These are phyloP conservation scores for Diaporthe eres DNA, from an alignment of 2,329 filamentous ascomycete genomes.

Conservation along the genomic window DNA sequence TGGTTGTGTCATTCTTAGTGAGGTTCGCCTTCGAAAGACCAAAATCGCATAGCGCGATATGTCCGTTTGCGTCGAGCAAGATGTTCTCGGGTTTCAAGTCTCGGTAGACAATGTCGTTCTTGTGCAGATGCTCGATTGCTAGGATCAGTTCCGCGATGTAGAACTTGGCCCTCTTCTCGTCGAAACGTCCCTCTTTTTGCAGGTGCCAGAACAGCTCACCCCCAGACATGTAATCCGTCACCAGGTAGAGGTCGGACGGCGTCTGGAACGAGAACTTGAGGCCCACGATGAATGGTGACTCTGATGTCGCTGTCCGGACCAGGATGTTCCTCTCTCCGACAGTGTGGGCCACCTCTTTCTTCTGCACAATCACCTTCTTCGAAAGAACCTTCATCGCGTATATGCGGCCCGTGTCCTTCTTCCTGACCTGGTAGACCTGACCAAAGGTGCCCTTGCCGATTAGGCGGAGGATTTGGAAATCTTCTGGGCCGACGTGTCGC, in stretches of 20 bases:
- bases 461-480: slow-evolving; percentile 95
- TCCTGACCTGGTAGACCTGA: slow-evolving; percentile 97
- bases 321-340: slow-evolving; percentile 97
- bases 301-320: slow-evolving; percentile 93
- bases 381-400: slow-evolving; percentile 99
- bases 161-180: slow-evolving; percentile 95
- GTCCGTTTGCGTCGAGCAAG: slow-evolving; percentile 93
- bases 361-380: slow-evolving; percentile 99
- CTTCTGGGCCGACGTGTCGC: slow-evolving; percentile 92
- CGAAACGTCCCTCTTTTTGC: slow-evolving; percentile 96
- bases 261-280: slow-evolving; percentile 99
- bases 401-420: slow-evolving; percentile 95
- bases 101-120: slow-evolving; percentile 97
- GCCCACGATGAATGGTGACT: slow-evolving; percentile 97
- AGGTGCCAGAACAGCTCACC: slow-evolving; percentile 99
- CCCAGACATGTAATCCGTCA: slow-evolving; percentile 99
- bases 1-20: slow-evolving; percentile 97
- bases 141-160: slow-evolving; percentile 98
- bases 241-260: slow-evolving; percentile 95
- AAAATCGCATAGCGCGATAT: slow-evolving; percentile 98
- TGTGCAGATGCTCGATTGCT: slow-evolving; percentile 93
- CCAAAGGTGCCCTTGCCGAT: slow-evolving; percentile 99
- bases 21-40: slow-evolving; percentile 97
- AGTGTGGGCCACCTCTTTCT: slow-evolving; percentile 98
- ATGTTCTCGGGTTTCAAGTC: slow-evolving; percentile 99